These are phyloP conservation scores for Aspergillus aculeatinus DNA, from an alignment of 2,329 filamentous ascomycete genomes.

Conservation along the genomic window DNA sequence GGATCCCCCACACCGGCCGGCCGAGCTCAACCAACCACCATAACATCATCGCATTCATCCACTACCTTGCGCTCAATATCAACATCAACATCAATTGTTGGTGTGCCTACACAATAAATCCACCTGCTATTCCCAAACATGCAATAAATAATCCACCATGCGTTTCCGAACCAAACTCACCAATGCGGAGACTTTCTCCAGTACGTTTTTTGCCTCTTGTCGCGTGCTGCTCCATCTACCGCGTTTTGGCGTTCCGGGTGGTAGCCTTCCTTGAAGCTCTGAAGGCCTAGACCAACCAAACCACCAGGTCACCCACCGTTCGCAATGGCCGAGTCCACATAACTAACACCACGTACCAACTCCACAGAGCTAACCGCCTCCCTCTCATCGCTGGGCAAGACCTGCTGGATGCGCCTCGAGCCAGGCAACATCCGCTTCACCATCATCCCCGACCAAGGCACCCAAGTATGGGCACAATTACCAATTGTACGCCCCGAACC, in stretches of 20 bases:
- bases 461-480: constrained; percentile 90
- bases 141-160: constrained; percentile 24
- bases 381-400: constrained; percentile 68
- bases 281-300: not conserved
- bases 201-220: constrained; percentile 34
- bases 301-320: constrained; percentile 16
- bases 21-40: not conserved
- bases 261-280: not conserved
- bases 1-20: not conserved
- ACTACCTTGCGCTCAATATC: not conserved
- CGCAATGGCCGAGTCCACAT: constrained; percentile 13
- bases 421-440: constrained; percentile 88
- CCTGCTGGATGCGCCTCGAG: constrained; percentile 87
- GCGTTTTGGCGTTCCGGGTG: not conserved
- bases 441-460: constrained; percentile 89
- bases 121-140: not conserved
- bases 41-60: not conserved
- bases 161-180: constrained; percentile 35
- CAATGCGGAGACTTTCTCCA: constrained; percentile 49
- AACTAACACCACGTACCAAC: constrained; percentile 8
- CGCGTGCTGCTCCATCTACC: not conserved
- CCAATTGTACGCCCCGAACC: constrained; percentile 31
- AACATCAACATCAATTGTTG: no score
- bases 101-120: no score
- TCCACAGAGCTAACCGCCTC: constrained; percentile 61